Evolutionary conservation across 129 eudicot genomes (phyloP).

Genomic region (Helianthus tuberosus): DNA sequence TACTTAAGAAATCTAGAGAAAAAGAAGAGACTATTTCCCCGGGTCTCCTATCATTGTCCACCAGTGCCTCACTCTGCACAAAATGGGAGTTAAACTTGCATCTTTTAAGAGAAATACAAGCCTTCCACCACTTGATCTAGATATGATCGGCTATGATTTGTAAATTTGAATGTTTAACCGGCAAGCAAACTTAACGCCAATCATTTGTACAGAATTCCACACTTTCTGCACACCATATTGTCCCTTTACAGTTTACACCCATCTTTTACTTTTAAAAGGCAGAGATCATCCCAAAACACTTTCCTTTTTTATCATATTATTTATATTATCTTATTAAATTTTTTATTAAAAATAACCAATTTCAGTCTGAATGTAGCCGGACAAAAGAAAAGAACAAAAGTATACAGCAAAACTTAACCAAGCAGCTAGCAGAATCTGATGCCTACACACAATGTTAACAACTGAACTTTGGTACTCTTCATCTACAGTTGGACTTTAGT

Average conservation of each 20-base stretch:
- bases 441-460: constrained; percentile 23
- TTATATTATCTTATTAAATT: background rate
- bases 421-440: constrained; percentile 27
- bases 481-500: constrained; percentile 29
- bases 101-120: no score
- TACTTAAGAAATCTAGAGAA: no score
- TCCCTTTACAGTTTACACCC: constrained; percentile 11
- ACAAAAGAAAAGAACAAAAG: constrained; percentile 34
- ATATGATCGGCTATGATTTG: background rate
- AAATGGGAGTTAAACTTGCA: no score
- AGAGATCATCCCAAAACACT: constrained; percentile 14
- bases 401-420: constrained; percentile 32
- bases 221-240: background rate
- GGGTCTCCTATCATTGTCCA: no score
- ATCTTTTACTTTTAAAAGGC: background rate
- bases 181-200: constrained; percentile 21
- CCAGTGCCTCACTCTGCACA: no score
- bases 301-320: background rate
- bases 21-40: no score
- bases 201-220: constrained; percentile 17
- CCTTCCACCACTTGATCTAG: no score
- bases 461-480: constrained; percentile 17
- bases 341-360: background rate
- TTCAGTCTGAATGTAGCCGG: constrained; percentile 10
- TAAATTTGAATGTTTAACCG: constrained; percentile 28